These are phyloP conservation scores for Sarocladium strictum DNA, from an alignment of 2,329 filamentous ascomycete species.

Conservation along the genomic window DNA sequence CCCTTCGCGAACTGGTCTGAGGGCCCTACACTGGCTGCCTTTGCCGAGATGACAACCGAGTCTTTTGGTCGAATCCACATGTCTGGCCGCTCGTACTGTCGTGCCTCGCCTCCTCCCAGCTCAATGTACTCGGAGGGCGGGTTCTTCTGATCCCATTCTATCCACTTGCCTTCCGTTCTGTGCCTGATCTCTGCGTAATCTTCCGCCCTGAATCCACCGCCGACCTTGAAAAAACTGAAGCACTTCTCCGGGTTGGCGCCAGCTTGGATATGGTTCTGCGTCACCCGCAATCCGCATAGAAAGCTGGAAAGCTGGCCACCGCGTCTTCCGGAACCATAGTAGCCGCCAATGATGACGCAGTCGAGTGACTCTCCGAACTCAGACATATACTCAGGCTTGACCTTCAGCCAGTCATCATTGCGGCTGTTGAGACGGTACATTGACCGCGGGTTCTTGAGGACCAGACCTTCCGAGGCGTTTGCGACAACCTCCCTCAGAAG, in stretches of 20 bases:
- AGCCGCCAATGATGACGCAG: conserved; percentile 83
- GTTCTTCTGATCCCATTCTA: conserved; percentile 70
- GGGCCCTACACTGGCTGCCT: conserved; percentile 70
- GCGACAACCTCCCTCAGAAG: conserved; percentile 77
- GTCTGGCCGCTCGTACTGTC: conserved; percentile 74
- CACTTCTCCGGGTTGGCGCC: conserved; percentile 66
- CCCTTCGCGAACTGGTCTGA: conserved; percentile 74
- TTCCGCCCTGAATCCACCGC: conserved; percentile 80
- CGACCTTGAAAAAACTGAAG: conserved; percentile 95
- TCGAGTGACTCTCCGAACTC: conserved; percentile 93
- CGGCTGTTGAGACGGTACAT: conserved; percentile 82
- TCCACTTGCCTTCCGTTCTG: conserved; percentile 87
- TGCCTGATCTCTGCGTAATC: conserved; percentile 83
- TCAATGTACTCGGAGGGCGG: conserved; percentile 76
- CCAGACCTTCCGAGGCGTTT: conserved; percentile 81
- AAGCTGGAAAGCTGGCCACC: conserved; percentile 82
- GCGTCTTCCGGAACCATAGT: conserved; percentile 81
- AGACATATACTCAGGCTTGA: conserved; percentile 97
- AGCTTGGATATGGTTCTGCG: conserved; percentile 57
- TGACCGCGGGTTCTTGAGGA: conserved; percentile 88
- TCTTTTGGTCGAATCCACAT: conserved; percentile 89
- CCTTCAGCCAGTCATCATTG: conserved; percentile 96
- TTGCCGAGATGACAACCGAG: conserved; percentile 81
- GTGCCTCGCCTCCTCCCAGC: conserved; percentile 67
- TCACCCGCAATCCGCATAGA: conserved; percentile 77